Evolutionary conservation across 2,329 filamentous ascomycete genomes (phyloP).

Genomic region (Achaetomium macrosporum): DNA sequence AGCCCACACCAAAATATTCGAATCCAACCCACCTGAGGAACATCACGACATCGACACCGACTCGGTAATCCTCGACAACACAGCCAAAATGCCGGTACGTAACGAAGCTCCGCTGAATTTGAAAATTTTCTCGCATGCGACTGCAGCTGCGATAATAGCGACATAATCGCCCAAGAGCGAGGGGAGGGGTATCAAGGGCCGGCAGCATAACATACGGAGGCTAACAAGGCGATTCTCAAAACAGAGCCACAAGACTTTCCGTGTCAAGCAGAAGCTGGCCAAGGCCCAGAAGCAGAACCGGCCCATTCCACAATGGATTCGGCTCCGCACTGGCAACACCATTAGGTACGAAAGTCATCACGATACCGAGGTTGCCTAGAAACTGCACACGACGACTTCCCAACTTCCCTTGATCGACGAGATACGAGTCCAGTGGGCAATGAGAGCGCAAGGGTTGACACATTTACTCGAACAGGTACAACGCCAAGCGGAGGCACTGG

Average conservation of each 20-base stretch:
- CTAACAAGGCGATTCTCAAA: slow-evolving; percentile 18
- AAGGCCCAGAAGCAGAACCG: slow-evolving; percentile 99
- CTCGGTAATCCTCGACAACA: slow-evolving; percentile 30
- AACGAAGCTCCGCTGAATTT: not conserved
- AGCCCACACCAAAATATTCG: slow-evolving; percentile 27
- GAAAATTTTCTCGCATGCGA: not conserved
- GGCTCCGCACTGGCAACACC: slow-evolving; percentile 96
- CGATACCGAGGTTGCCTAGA: not conserved
- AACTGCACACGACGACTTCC: not conserved
- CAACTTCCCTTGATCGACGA: not conserved
- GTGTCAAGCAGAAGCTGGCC: slow-evolving; percentile 99
- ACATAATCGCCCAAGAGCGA: not conserved
- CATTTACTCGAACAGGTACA: slow-evolving; percentile 66
- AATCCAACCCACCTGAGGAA: slow-evolving; percentile 25
- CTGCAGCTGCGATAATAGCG: slow-evolving; percentile 2
- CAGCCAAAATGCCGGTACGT: slow-evolving; percentile 38
- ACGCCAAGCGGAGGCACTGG: slow-evolving; percentile 99
- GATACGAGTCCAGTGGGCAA: not conserved
- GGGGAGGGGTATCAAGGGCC: slow-evolving; percentile 1
- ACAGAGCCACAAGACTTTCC: slow-evolving; percentile 99
- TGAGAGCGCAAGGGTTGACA: not conserved
- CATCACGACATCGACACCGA: slow-evolving; percentile 27
- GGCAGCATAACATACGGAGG: slow-evolving; percentile 11
- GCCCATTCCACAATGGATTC: slow-evolving; percentile 99
- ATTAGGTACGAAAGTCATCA: slow-evolving; percentile 71